Base-by-base conservation (phyloP, 306 rosid species). In the Sindora glabra region DNA sequence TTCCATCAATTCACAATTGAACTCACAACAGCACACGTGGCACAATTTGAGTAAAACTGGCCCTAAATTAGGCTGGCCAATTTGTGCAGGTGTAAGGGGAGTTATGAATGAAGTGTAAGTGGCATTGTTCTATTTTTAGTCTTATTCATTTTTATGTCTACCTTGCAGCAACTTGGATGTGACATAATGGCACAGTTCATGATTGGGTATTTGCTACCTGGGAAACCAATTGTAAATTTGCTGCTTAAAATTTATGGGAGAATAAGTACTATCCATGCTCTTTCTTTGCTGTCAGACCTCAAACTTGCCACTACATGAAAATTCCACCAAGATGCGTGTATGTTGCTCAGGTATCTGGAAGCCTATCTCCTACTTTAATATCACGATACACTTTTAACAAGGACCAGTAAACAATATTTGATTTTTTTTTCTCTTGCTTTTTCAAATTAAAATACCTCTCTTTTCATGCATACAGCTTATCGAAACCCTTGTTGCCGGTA, bases 281-380 rank as follows among this genome's bases (percentile, higher is more conserved):
- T 94, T 54, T 84, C 99, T 64, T 89, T 94, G 83, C 83, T 94
- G 59, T 75, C 95, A 10, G 99, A 94, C 65, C 99, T 94, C 45
- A 94, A 94, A 77, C 99, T 94, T 4, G 99, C 3, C 95, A 89
- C 64, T 94, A 94, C 82, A 94, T 94, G 99, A 94, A 94, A 76
- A 94, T 94, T 59, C 99, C 99, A 16, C 99, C 99, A 3, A 73
- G 95, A 22, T 74, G 90, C 89, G 86, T 94, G 96, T 94, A 89
- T 68, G 75, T 73, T 1, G 95, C 95, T 59, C 99, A 92, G 98
- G 98, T 92, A 5, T 62, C 25, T 57, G 15, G 15, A n/a, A 51
- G 19, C 72, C 49, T 50, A n/a, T 52, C 44, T 61, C 50, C 1
- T 16, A 11, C 8, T 15, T 44, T 9, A 27, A 42, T n/a, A n/a